Percentiles rank a stretch among this genome's conserved stretches.
Conservation (phyloP, 2,329 filamentous ascomycete genomes). For the Trichoderma guizhouense region DNA sequence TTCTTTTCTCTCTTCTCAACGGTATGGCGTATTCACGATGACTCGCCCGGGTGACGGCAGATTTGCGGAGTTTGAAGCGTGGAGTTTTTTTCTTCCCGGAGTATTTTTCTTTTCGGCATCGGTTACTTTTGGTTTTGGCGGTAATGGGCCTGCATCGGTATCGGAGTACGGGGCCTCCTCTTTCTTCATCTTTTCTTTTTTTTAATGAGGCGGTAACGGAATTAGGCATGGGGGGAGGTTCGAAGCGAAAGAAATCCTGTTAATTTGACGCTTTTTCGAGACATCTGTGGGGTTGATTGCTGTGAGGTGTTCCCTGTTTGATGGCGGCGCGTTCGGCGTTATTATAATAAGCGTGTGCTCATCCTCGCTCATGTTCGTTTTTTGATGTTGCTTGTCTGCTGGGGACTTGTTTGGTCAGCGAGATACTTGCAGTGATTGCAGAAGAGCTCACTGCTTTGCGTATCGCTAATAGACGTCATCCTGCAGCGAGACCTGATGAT, state of each 20-base stretch:
- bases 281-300: background rate
- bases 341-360: background rate
- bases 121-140: constrained; percentile 1
- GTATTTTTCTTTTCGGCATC: background rate
- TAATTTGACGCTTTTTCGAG: background rate
- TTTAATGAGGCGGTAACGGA: background rate
- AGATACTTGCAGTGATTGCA: background rate
- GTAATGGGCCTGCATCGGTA: constrained; percentile 10
- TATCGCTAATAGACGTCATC: background rate
- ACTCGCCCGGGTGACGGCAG: constrained; percentile 3
- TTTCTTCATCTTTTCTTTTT: background rate
- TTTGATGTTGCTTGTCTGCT: background rate
- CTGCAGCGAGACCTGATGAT: background rate
- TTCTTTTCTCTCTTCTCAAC: background rate
- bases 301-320: background rate
- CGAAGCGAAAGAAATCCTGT: background rate
- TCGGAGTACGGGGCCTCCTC: constrained; percentile 6
- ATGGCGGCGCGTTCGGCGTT: background rate
- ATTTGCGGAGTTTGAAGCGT: constrained; percentile 20
- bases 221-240: constrained; percentile 3
- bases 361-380: background rate
- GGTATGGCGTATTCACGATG: constrained; percentile 3
- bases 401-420: background rate
- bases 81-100: constrained; percentile 15
- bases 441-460: background rate